Percentiles rank a stretch among this genome's conserved stretches.
phyloP scores from a whole-genome alignment of 805 yeast species.

The Maudiozyma turicensis region DNA sequence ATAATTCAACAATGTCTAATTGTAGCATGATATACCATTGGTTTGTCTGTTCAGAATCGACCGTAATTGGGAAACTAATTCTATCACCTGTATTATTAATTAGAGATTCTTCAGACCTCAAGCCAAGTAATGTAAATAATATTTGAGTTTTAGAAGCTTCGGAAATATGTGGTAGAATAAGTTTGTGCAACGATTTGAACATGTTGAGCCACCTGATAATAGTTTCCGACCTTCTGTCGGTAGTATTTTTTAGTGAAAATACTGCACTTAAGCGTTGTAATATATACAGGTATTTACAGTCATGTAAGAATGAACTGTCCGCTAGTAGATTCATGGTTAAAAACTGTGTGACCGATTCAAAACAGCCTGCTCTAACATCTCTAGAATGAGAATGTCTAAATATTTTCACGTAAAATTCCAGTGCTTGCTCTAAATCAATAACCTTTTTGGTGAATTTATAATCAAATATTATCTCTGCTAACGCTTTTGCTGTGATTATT shows the following conservation, averaged over 20 bases:
- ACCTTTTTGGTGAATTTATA: slow-evolving; percentile 14
- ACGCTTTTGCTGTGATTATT: slow-evolving; percentile 24
- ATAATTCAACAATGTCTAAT: slow-evolving; percentile 14
- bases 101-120: neutral
- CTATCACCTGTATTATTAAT: neutral
- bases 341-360: slow-evolving; percentile 32
- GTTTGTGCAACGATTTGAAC: slow-evolving; percentile 17
- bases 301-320: slow-evolving; percentile 22
- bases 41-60: slow-evolving; percentile 1
- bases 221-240: slow-evolving; percentile 11
- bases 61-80: neutral
- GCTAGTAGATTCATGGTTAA: slow-evolving; percentile 20
- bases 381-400: slow-evolving; percentile 14
- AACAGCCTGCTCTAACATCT: slow-evolving; percentile 25
- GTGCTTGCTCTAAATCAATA: slow-evolving; percentile 13
- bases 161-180: slow-evolving; percentile 20
- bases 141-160: slow-evolving; percentile 29
- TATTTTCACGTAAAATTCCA: slow-evolving; percentile 16
- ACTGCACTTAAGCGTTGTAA: slow-evolving; percentile 20
- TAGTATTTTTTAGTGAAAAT: slow-evolving; percentile 18
- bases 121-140: slow-evolving; percentile 18
- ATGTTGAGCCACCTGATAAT: slow-evolving; percentile 18
- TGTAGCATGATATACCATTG: slow-evolving; percentile 19
- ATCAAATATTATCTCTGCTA: slow-evolving; percentile 30
- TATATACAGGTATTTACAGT: slow-evolving; percentile 20